phyloP scores from a whole-genome alignment of 805 yeast genomes.

The Pichia exigua region DNA sequence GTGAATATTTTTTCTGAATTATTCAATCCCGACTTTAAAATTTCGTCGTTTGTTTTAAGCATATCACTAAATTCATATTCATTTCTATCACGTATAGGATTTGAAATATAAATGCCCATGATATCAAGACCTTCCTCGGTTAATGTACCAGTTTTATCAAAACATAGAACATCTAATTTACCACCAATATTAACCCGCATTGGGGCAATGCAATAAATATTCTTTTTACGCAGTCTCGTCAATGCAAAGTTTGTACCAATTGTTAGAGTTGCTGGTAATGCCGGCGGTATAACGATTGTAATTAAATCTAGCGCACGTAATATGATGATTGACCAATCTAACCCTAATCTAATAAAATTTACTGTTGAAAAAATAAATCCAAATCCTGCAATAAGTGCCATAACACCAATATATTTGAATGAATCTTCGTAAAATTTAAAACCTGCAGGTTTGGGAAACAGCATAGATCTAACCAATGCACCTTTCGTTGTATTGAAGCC shows the following conservation, averaged over 20 bases:
- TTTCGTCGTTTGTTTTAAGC: conserved; percentile 9
- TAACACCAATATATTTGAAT: conserved; percentile 90
- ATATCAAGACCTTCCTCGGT: conserved; percentile 96
- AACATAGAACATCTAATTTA: conserved; percentile 79
- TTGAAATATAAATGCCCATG: conserved; percentile 40
- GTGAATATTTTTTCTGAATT: conserved; percentile 23
- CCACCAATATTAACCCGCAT: conserved; percentile 96
- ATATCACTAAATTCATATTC: conserved; percentile 24
- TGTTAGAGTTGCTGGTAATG: conserved; percentile 93
- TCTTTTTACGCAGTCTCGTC: conserved; percentile 56
- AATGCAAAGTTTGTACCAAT: conserved; percentile 94
- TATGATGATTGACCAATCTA: conserved; percentile 62
- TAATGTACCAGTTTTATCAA: conserved; percentile 95
- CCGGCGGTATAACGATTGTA: conserved; percentile 98
- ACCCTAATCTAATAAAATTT: conserved; percentile 71
- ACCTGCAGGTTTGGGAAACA: conserved; percentile 90
- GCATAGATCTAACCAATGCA: conserved; percentile 86
- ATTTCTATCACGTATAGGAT: conserved; percentile 25
- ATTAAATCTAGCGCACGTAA: conserved; percentile 88
- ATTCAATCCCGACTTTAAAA: conserved; percentile 9
- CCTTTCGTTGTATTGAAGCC: conserved; percentile 97
- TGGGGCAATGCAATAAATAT: conserved; percentile 87
- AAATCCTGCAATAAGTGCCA: conserved; percentile 74
- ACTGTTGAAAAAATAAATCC: conserved; percentile 83
- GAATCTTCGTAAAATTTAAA: conserved; percentile 93